These are phyloP conservation scores for Gentiana macrophylla DNA, from an alignment of 257 asterid genomes.

Conservation along the genomic window DNA sequence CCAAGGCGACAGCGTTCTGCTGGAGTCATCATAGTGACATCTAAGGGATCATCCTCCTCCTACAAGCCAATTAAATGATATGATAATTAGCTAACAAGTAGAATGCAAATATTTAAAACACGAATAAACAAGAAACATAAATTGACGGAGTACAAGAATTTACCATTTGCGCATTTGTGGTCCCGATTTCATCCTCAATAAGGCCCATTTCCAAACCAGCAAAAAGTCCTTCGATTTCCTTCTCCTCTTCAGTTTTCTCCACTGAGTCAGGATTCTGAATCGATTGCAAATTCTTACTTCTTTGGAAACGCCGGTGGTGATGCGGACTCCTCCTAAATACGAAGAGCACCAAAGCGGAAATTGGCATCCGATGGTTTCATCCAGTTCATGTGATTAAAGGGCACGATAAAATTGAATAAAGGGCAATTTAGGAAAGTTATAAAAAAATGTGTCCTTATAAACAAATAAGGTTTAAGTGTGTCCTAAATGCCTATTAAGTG, in stretches of 20 bases:
- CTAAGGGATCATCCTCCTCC: slow-evolving; percentile 23
- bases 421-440: too few species aligned
- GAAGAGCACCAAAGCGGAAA: too few species aligned
- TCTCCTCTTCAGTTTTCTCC: slow-evolving; percentile 36
- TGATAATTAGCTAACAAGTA: neutral
- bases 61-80: neutral
- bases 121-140: neutral
- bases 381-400: too few species aligned
- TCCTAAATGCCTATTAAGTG: too few species aligned
- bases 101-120: neutral
- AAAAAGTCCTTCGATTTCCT: slow-evolving; percentile 38
- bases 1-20: slow-evolving; percentile 31
- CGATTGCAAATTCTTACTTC: too few species aligned
- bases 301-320: too few species aligned
- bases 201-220: slow-evolving; percentile 33
- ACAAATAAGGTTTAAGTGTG: too few species aligned
- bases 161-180: slow-evolving; percentile 21
- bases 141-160: neutral
- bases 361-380: too few species aligned
- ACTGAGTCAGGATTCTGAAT: slow-evolving; percentile 13
- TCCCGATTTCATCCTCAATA: slow-evolving; percentile 16
- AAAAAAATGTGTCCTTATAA: too few species aligned
- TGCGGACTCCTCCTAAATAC: too few species aligned
- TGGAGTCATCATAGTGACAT: slow-evolving; percentile 5
- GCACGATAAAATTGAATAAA: too few species aligned